Evolutionary conservation across 2,329 filamentous ascomycete genomes (phyloP).

Genomic region (Trichoderma sp.): DNA sequence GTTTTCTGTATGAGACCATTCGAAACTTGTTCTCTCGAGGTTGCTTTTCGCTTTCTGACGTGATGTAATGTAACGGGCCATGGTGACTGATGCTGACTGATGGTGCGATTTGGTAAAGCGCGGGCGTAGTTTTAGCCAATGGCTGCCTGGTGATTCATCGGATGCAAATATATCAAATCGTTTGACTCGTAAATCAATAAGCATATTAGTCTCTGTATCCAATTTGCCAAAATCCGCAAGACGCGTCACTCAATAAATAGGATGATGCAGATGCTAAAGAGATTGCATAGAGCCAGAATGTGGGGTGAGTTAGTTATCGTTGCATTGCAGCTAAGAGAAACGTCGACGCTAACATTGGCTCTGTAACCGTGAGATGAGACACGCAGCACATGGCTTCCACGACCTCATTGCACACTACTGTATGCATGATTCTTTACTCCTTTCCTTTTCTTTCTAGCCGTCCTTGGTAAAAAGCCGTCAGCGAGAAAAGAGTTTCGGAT

Average conservation of each 20-base stretch:
- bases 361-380: not conserved
- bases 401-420: not conserved
- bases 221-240: not conserved
- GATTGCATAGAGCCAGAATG: not conserved
- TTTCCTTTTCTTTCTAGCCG: not conserved
- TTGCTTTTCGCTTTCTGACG: not conserved
- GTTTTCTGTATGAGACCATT: slow-evolving; percentile 12
- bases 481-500: not conserved
- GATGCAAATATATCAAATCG: not conserved
- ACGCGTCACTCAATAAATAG: not conserved
- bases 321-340: too few relatives aligned
- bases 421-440: not conserved
- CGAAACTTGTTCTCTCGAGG: not conserved
- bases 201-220: not conserved
- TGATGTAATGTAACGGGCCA: not conserved
- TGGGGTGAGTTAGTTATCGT: not conserved
- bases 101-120: not conserved
- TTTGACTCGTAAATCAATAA: not conserved
- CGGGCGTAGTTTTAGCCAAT: not conserved
- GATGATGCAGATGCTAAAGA: not conserved
- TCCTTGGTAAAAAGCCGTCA: slow-evolving; percentile 1
- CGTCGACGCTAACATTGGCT: not conserved
- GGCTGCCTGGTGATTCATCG: not conserved
- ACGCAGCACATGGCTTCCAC: not conserved
- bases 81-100: not conserved